A percentile compares a stretch with the other conserved stretches of the same genome.
Evolutionary conservation across 2,329 filamentous ascomycete species (phyloP).

Genomic region (Paraconiothyrium brasiliense): DNA sequence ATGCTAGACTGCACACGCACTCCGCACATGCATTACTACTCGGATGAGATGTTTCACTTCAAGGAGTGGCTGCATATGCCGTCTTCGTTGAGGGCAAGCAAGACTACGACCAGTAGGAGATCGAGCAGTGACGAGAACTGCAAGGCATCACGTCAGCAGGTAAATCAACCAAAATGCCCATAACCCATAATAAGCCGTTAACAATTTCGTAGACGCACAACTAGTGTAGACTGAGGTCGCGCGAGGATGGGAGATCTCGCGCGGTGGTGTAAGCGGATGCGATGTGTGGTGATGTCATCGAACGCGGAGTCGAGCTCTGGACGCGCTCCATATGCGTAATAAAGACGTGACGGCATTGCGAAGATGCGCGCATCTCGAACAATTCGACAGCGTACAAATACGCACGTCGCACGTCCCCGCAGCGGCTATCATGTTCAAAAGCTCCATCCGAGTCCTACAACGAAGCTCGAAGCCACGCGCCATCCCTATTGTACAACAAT

Average conservation of each 20-base stretch:
- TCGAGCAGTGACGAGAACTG: not conserved
- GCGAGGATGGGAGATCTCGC: not conserved
- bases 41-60: conserved; percentile 21
- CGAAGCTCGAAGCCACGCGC: conserved; percentile 17
- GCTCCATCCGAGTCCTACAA: conserved; percentile 19
- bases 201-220: not conserved
- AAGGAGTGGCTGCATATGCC: conserved; percentile 15
- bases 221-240: not conserved
- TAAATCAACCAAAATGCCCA: conserved; percentile 14
- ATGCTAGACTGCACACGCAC: conserved; percentile 21
- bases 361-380: not conserved
- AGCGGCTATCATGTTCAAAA: conserved; percentile 37
- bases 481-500: conserved; percentile 15
- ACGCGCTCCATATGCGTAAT: conserved; percentile 14
- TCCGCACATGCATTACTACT: conserved; percentile 20
- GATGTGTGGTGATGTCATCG: conserved; percentile 15
- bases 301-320: not conserved
- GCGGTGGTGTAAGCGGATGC: not conserved
- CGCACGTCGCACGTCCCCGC: not conserved
- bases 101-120: not conserved
- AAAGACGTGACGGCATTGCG: conserved; percentile 1
- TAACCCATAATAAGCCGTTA: not conserved
- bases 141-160: conserved; percentile 24
- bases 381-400: not conserved
- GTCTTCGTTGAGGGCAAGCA: not conserved